Conservation (phyloP, 768 basidiomycete species). For the Kwoniella newhampshirensis region DNA sequence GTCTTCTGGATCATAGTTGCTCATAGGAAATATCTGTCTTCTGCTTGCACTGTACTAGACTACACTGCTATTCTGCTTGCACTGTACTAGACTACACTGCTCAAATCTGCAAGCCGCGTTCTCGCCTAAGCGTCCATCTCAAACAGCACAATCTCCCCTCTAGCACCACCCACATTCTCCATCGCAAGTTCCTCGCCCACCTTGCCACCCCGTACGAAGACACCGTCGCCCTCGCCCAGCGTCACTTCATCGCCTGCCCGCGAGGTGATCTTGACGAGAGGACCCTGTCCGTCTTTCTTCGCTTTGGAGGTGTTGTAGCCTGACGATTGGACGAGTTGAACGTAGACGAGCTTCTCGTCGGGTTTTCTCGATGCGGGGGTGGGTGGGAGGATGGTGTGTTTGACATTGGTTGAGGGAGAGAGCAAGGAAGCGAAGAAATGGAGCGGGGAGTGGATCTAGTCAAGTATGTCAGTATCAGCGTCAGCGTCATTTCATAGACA, state of each 20-base stretch:
- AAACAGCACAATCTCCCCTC: conserved; percentile 76
- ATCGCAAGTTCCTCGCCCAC: conserved; percentile 56
- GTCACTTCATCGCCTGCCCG: conserved; percentile 56
- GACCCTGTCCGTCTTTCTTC: conserved; percentile 55
- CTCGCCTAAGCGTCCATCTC: conserved; percentile 65
- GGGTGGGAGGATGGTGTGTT: conserved; percentile 57
- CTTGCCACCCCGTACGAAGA: conserved; percentile 63
- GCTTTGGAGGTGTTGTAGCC: conserved; percentile 67
- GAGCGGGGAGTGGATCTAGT: conserved; percentile 46
- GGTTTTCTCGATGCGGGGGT: conserved; percentile 7
- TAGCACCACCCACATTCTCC: conserved; percentile 64
- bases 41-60: too few relatives aligned
- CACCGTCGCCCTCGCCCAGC: conserved; percentile 82
- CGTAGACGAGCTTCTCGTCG: conserved; percentile 64
- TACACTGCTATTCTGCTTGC: too few relatives aligned
- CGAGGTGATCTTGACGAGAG: conserved; percentile 60
- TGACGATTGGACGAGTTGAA: conserved; percentile 81
- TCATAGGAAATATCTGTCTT: too few relatives aligned
- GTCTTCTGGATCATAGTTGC: too few relatives aligned
- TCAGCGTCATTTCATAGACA: not conserved
- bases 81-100: too few relatives aligned
- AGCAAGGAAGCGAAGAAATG: conserved; percentile 71
- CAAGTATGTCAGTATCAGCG: not conserved
- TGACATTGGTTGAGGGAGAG: conserved; percentile 60
- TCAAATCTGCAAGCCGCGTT: too few relatives aligned